Percentiles rank a stretch among this genome's conserved stretches.
These are phyloP conservation scores for Basidiobolus meristosporus DNA, from an alignment of 371 early-diverging fungal genomes.

Conservation along the genomic window DNA sequence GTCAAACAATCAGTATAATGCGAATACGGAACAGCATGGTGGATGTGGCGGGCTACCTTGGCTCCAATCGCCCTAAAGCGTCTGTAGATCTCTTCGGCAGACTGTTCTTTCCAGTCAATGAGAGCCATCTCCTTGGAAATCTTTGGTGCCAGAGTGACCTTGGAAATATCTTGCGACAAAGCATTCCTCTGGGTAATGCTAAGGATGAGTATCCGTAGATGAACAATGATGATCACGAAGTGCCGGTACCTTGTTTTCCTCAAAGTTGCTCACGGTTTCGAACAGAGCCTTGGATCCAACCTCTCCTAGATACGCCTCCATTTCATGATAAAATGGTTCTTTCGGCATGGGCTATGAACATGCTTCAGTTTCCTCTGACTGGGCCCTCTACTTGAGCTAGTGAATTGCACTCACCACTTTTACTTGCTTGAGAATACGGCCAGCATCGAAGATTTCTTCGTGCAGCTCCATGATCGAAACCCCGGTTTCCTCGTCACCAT, in stretches of 20 bases:
- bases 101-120: slow-evolving; percentile 37
- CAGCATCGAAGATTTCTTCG: slow-evolving; percentile 62
- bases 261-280: slow-evolving; percentile 34
- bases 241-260: slow-evolving; percentile 4
- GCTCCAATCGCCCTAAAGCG: slow-evolving; percentile 50
- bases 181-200: slow-evolving; percentile 17
- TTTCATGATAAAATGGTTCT: slow-evolving; percentile 12
- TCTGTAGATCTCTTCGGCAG: slow-evolving; percentile 34
- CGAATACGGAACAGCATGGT: background rate
- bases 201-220: background rate
- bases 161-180: slow-evolving; percentile 29
- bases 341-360: slow-evolving; percentile 16
- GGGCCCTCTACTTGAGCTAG: background rate
- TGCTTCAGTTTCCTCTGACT: background rate
- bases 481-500: slow-evolving; percentile 57
- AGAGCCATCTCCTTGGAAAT: slow-evolving; percentile 31
- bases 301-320: slow-evolving; percentile 29
- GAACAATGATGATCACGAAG: background rate
- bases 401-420: slow-evolving; percentile 20
- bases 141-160: slow-evolving; percentile 58
- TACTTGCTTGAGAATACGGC: slow-evolving; percentile 56
- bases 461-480: slow-evolving; percentile 77
- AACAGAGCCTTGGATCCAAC: slow-evolving; percentile 44
- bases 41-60: slow-evolving; percentile 2
- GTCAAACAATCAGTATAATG: background rate